Conservation (phyloP, 306 rosid species). For the Rubus parviflorus region DNA sequence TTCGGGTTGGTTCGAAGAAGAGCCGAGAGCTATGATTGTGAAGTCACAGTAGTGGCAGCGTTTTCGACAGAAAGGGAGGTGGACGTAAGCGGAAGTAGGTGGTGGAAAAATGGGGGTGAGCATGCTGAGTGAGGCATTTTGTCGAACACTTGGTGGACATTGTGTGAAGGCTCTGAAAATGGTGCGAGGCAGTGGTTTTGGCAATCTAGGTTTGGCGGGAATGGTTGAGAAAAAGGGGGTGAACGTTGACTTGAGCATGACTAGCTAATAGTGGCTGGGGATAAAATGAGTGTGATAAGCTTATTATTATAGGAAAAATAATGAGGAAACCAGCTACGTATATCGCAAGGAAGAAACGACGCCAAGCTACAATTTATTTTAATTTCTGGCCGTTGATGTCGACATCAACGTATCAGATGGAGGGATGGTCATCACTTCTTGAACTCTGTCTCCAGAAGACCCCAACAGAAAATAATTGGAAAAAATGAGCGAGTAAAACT, state of each 20-base stretch:
- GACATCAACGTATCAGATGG: too few species aligned
- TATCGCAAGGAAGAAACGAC: not conserved
- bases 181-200: not conserved
- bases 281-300: not conserved
- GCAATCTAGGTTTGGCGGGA: conserved; percentile 39
- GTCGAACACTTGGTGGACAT: conserved; percentile 59
- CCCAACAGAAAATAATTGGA: too few species aligned
- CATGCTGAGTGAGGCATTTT: conserved; percentile 46
- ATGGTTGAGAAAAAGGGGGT: conserved; percentile 52
- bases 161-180: conserved; percentile 29
- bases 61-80: conserved; percentile 94
- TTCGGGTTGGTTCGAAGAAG: conserved; percentile 44
- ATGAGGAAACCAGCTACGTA: too few species aligned
- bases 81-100: conserved; percentile 81
- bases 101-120: conserved; percentile 7
- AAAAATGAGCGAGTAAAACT: not conserved
- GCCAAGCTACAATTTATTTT: too few species aligned
- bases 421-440: too few species aligned
- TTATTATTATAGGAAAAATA: not conserved
- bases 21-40: conserved; percentile 89
- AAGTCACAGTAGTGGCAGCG: conserved; percentile 98
- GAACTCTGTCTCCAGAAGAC: too few species aligned
- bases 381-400: too few species aligned
- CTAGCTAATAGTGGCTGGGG: not conserved
- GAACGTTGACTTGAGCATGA: conserved; percentile 59